phyloP scores from a whole-genome alignment of 2,329 filamentous ascomycete species.

The Canariomyces notabilis region DNA sequence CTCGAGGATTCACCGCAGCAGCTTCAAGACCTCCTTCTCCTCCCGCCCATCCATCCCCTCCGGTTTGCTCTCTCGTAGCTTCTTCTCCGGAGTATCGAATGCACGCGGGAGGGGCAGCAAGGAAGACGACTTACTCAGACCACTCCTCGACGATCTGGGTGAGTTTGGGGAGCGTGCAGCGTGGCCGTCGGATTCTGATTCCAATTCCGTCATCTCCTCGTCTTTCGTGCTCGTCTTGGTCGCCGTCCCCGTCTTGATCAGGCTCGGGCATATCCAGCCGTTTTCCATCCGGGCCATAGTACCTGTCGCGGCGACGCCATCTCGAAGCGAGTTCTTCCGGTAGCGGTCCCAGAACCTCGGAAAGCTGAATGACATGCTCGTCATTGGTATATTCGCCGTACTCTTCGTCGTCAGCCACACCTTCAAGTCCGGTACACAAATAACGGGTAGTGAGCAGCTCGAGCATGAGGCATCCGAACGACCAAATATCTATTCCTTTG shows the following conservation, averaged over 20 bases:
- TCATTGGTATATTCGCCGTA: constrained; percentile 1
- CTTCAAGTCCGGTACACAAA: background rate
- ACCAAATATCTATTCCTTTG: constrained; percentile 1
- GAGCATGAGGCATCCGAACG: constrained; percentile 2
- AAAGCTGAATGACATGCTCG: constrained; percentile 2
- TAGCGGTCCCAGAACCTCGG: constrained; percentile 5
- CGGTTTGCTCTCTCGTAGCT: constrained; percentile 2
- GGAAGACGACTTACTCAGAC: background rate
- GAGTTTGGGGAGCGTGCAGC: no score
- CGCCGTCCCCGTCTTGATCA: background rate
- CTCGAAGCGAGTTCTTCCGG: background rate
- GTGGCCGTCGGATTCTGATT: background rate
- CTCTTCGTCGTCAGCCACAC: background rate
- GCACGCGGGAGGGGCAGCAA: background rate
- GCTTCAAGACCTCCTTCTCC: constrained; percentile 1
- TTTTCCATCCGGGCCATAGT: background rate
- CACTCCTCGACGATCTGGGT: no score
- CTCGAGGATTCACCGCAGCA: constrained; percentile 3
- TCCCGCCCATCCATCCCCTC: constrained; percentile 2
- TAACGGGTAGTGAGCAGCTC: background rate
- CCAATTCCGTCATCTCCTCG: background rate
- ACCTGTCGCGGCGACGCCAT: background rate
- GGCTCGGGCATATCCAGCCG: background rate
- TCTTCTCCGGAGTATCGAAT: constrained; percentile 1
- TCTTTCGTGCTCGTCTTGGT: background rate